Base-by-base conservation (phyloP, 73 alveolate species). In the Paramecium tetraurelia region DNA sequence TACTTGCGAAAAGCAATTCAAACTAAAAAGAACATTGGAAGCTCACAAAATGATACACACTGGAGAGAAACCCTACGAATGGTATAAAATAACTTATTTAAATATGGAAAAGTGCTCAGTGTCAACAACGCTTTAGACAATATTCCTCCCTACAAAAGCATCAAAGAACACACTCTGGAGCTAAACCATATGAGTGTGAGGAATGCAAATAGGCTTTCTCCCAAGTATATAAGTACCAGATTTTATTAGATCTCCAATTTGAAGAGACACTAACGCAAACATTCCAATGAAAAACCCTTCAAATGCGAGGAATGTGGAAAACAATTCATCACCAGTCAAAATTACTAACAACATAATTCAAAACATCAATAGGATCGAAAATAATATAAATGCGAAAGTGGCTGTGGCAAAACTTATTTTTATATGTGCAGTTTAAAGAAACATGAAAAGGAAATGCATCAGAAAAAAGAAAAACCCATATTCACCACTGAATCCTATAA, bases 211-310 rank as follows among this genome's bases (percentile, higher is more conserved):
- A 92, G 85, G 92, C 96, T 71, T 96, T 96, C 84, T 90, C 93
- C 14, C 46, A 92, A 85, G 94, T 89, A 89, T 29, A 16, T 21
- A 31, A 11, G 12, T 71, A 18, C 7, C 0, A 40, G 2, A 21
- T 58, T 48, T 21, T 41, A 20, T 58, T 35, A 96, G 97, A 97
- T 96, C 80, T 96, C 97, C 44, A 97, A 98, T 86, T 89, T 98
- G 53, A 97, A 96, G 68, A 92, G 99, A 71, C 99, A 98, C 93
- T 75, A 94, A 89, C 92, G 98, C 41, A 95, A 96, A 27, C 99
- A 98, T 93, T 94, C 98, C 11, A 98, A 98, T 14, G 99, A 97
- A 80, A 97, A 96, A 69, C 99, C 99, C 11, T 98, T 95, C 86
- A 96, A 57, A 58, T 98, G 99, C 77, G 92, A 92, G 38, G 93